phyloP scores from a whole-genome alignment of 2,329 filamentous ascomycete species.

The Aspergillus ibericus region DNA sequence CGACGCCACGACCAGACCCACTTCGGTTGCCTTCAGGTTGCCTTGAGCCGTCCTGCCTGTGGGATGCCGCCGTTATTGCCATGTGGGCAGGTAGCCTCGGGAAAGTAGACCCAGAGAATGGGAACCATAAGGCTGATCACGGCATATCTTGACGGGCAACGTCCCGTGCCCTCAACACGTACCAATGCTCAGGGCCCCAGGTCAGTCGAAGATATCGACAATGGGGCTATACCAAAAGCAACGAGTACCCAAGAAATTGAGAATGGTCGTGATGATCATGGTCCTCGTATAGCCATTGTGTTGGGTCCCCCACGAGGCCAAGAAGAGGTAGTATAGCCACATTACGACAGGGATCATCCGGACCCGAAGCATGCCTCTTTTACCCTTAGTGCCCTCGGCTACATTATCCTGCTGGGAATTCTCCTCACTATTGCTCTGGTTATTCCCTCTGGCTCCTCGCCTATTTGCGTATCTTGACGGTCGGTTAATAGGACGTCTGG shows the following conservation, averaged over 20 bases:
- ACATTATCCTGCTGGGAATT: too few relatives aligned
- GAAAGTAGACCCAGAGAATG: not conserved
- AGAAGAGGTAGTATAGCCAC: not conserved
- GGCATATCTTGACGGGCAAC: not conserved
- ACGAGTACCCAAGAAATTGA: too few relatives aligned
- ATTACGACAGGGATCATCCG: not conserved
- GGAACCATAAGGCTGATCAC: not conserved
- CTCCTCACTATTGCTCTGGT: too few relatives aligned
- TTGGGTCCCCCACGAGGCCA: not conserved
- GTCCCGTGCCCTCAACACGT: not conserved
- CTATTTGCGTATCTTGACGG: too few relatives aligned
- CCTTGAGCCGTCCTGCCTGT: conserved; percentile 6
- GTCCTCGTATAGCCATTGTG: not conserved
- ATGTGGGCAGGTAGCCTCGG: not conserved
- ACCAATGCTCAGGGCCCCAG: not conserved
- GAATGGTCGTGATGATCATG: not conserved
- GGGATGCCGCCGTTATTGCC: not conserved
- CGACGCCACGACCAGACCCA: conserved; percentile 48
- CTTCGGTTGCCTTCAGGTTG: conserved; percentile 49
- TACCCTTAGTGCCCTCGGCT: too few relatives aligned
- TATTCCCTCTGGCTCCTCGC: too few relatives aligned
- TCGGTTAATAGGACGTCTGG: too few relatives aligned
- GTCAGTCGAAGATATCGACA: not conserved
- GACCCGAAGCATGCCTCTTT: not conserved
- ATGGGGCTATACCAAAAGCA: not conserved